Evolutionary conservation across 805 yeast genomes (phyloP), one percentile per base, ranked within the genome.

Genomic region (Metschnikowia peoriensis): DNA sequence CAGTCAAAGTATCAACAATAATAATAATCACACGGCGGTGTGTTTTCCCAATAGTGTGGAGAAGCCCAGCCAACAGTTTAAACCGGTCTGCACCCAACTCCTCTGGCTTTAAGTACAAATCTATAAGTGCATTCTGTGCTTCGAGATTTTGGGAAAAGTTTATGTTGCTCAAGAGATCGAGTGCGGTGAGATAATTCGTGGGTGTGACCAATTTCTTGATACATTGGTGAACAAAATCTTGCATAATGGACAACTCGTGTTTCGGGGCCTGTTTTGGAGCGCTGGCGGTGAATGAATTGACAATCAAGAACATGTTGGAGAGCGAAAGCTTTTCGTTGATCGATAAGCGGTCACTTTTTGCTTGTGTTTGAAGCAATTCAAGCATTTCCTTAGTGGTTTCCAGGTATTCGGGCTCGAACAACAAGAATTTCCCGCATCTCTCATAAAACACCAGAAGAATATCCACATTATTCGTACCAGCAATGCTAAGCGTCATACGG

Each of bases 371-470:
- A 41, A 89, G 66, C 6, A 86, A 63, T 6, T 71, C 76, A 38
- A 90, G 68, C 85, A 89, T 79, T 53, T 83, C 84, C 14, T 73
- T 72, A 81, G 89, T 88, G 37, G 82, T 71, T 7, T 72, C 77
- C 45, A 71, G 72, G 54, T 83, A 85, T 27, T 83, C 88, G 0
- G 82, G 77, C 28, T 75, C 78, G 55, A 80, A 71, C 42, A 86
- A 64, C 46, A 91, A 72, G 52, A 84, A 81, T 52, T 82, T 74
- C 0, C 96, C 96, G 59, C 89, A 78, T 38, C 81, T 74, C 60
- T 91, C 96, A 61, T 89, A 85, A 41, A 89, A 70, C n/a, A 85
- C 77, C 9, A 83, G 75, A 51, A 91, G 68, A 7, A 85, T 79
- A 59, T 88, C 96, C 52, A 88, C 78, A 63, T 86, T 88, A 54